phyloP scores from a whole-genome alignment of 208 protist genomes.

The Acanthamoeba comandoni region DNA sequence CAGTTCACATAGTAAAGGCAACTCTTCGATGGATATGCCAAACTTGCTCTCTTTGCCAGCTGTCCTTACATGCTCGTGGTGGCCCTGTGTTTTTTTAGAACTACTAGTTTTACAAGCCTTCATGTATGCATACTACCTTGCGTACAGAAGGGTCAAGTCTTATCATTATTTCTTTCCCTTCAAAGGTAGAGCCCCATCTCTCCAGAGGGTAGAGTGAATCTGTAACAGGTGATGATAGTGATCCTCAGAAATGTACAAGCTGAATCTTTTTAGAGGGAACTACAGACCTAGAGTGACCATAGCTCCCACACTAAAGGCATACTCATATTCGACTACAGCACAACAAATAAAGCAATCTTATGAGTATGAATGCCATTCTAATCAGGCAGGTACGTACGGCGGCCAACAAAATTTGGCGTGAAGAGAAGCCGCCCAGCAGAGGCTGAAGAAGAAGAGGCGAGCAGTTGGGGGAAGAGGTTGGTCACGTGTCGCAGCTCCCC shows the following conservation, averaged over 20 bases:
- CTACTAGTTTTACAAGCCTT: neutral
- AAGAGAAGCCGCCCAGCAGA: constrained; percentile 64
- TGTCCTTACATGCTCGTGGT: constrained; percentile 75
- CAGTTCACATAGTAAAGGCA: constrained; percentile 21
- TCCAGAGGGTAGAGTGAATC: constrained; percentile 68
- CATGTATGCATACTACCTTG: neutral
- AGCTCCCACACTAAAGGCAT: constrained; percentile 60
- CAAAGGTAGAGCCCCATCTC: constrained; percentile 44
- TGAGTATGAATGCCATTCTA: too few relatives aligned
- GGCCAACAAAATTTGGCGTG: constrained; percentile 72
- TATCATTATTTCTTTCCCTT: constrained; percentile 53
- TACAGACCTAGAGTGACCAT: constrained; percentile 46
- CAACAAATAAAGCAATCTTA: neutral
- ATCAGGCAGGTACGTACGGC: constrained; percentile 55
- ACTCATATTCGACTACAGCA: constrained; percentile 65
- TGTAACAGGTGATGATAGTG: constrained; percentile 8
- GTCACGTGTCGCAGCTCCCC: constrained; percentile 33
- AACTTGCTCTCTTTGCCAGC: constrained; percentile 75
- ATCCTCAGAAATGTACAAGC: neutral
- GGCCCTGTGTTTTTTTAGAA: constrained; percentile 44
- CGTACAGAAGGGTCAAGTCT: constrained; percentile 43
- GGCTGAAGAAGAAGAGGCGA: neutral
- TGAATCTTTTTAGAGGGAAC: neutral
- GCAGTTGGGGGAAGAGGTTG: neutral
- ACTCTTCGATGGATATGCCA: constrained; percentile 62